Conservation (phyloP, 345 rosid genomes). For the Eucalyptus tenuipes region DNA sequence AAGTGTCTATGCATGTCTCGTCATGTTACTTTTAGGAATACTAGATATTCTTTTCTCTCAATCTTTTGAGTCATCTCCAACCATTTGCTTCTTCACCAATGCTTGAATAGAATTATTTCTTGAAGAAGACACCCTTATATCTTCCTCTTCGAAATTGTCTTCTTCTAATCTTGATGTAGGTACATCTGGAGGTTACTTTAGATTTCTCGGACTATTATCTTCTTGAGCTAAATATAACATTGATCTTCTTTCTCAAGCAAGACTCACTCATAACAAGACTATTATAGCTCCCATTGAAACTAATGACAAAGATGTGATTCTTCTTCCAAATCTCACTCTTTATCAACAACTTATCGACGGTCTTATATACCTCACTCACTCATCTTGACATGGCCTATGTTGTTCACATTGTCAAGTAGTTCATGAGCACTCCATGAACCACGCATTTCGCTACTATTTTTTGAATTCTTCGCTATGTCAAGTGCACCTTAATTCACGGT, state of each 20-base stretch:
- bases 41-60: too few relatives aligned
- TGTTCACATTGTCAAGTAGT: not conserved
- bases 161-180: too few relatives aligned
- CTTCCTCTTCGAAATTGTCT: too few relatives aligned
- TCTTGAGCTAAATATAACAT: not conserved
- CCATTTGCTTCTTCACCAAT: too few relatives aligned
- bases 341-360: accelerated
- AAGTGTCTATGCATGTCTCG: too few relatives aligned
- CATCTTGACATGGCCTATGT: accelerated
- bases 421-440: accelerated
- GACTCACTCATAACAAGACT: too few relatives aligned
- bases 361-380: not conserved
- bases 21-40: too few relatives aligned
- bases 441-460: not conserved
- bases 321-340: accelerated
- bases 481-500: not conserved
- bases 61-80: too few relatives aligned
- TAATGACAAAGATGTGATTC: not conserved
- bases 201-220: too few relatives aligned
- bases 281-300: not conserved
- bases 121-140: too few relatives aligned
- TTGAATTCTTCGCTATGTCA: not conserved
- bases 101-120: too few relatives aligned
- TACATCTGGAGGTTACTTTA: too few relatives aligned
- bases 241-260: not conserved